Evolutionary conservation across 495 filamentous ascomycete genomes (phyloP), one percentile per base, ranked within the genome.

Genomic region (Aspergillus nanangensis): DNA sequence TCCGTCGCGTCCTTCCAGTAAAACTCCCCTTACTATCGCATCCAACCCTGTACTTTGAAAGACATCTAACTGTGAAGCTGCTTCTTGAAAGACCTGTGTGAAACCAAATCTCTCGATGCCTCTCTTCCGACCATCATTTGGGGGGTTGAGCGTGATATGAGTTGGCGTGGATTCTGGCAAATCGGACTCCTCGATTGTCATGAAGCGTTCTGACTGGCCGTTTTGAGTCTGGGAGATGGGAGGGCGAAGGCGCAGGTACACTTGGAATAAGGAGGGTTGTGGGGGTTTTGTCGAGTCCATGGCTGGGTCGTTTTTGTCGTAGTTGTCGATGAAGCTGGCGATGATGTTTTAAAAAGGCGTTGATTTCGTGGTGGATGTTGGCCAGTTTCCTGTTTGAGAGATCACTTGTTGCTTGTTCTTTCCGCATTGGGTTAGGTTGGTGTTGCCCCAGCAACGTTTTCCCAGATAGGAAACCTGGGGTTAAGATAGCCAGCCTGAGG

Each of bases 21-120:
- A 56, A 5, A 94, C 89, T 1, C 87, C 86, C 47, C 90, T 83
- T 2, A 96, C 74, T 10, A 97, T 58, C 1, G 78, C 76, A 32
- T 87, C 73, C 24, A 95, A 76, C 10, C 84, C 86, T 0, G 83
- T 90, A 50, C 85, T 87, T 47, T 90, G 79, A 56, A 97, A 96
- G 18, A 98, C 67, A 56, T 96, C 88, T 20, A 94, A 70, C 54
- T 98, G 93, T 11, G 75, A 78, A 1, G 87, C 80, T 55, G 83
- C 72, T 55, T 96, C 90, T 52, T 95, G 86, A 55, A 96, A 97
- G 13, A 98, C 88, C 51, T 78, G 82, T 4, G 94, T 98, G 61
- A 98, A 98, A 0, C 84, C 88, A 53, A 97, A 98, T 57, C 83
- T 89, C 69, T 98, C 93, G 24, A 96, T 78, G 4, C 89, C 90